phyloP scores from a whole-genome alignment of 305 asterid species.

The Coffea humblotiana region DNA sequence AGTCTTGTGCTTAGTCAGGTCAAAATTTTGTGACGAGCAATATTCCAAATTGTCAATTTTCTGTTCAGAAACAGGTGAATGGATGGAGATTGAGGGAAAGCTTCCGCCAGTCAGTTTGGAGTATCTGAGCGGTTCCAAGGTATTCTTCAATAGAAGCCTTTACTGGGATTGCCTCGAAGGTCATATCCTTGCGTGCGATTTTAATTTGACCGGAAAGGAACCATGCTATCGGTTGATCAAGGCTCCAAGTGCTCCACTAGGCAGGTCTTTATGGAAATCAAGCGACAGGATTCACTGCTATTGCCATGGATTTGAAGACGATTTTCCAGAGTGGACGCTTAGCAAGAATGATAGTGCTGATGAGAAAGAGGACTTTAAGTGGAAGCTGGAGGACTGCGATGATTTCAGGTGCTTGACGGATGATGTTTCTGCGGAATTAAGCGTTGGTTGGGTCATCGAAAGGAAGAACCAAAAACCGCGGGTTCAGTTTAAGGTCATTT shows the following conservation, averaged over 20 bases:
- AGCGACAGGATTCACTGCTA: neutral
- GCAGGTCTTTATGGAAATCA: conserved; percentile 15
- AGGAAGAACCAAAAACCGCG: neutral
- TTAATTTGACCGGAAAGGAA: neutral
- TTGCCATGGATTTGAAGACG: conserved; percentile 1
- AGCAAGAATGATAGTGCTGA: no score
- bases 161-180: conserved; percentile 3
- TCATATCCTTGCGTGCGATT: neutral
- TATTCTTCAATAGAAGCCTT: conserved; percentile 2
- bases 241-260: neutral
- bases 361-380: no score
- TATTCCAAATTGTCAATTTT: neutral
- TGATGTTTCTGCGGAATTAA: neutral
- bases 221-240: neutral
- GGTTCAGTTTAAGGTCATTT: neutral
- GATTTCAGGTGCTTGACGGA: neutral
- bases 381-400: no score
- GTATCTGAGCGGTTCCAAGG: neutral
- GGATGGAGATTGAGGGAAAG: neutral
- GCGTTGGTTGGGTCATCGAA: neutral
- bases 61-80: conserved; percentile 2
- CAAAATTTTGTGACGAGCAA: neutral
- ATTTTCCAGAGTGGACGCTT: no score
- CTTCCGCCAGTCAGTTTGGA: neutral
- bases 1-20: neutral